phyloP scores from a whole-genome alignment of 1,284 basidiomycete species.

The Apiotrichum akiyoshidainum region DNA sequence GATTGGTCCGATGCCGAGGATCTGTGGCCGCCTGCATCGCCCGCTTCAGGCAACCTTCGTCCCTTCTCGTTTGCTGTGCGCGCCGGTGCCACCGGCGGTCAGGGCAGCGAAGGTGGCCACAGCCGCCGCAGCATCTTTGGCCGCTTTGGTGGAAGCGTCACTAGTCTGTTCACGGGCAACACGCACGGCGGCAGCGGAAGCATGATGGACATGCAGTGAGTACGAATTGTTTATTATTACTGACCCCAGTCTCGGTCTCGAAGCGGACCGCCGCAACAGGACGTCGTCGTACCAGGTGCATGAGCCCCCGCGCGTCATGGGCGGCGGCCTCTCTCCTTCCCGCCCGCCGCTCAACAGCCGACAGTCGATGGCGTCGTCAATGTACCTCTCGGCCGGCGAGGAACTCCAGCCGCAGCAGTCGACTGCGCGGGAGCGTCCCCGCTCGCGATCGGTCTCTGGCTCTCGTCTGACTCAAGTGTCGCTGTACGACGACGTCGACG shows the following conservation, averaged over 20 bases:
- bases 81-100: slow-evolving; percentile 39
- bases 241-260: slow-evolving; percentile 44
- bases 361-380: slow-evolving; percentile 10
- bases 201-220: slow-evolving; percentile 92
- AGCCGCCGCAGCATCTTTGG: slow-evolving; percentile 54
- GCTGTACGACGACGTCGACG: slow-evolving; percentile 21
- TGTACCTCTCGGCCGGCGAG: slow-evolving; percentile 3
- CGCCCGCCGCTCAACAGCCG: slow-evolving; percentile 35
- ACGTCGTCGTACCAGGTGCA: slow-evolving; percentile 31
- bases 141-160: slow-evolving; percentile 64
- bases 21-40: slow-evolving; percentile 36
- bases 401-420: background rate
- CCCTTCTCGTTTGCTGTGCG: slow-evolving; percentile 51
- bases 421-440: slow-evolving; percentile 7
- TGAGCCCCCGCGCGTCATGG: slow-evolving; percentile 37
- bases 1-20: slow-evolving; percentile 34
- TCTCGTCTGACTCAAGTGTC: slow-evolving; percentile 39
- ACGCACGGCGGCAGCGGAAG: slow-evolving; percentile 73
- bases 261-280: slow-evolving; percentile 41
- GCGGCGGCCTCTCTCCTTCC: slow-evolving; percentile 39
- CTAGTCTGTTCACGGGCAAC: slow-evolving; percentile 72
- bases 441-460: slow-evolving; percentile 26
- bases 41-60: slow-evolving; percentile 29
- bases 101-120: slow-evolving; percentile 28
- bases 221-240: slow-evolving; percentile 27